Base-by-base conservation (phyloP, 2,329 filamentous ascomycete species). In the Colletotrichum eremochloae region DNA sequence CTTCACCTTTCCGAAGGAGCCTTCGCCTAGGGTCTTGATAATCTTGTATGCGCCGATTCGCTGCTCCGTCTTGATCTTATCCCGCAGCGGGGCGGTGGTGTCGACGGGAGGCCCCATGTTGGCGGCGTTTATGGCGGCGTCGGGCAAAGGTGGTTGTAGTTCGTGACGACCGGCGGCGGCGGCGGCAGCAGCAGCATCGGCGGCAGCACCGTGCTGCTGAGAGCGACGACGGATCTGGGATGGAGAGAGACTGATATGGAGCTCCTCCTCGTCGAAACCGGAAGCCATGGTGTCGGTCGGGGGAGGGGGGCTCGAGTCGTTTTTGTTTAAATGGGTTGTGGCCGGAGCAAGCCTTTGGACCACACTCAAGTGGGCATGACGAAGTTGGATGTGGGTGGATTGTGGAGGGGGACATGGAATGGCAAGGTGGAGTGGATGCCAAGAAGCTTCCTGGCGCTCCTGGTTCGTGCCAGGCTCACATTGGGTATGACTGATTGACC, bases 1-100 rank as follows among this genome's bases (percentile, higher is more conserved):
- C 87, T 98, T 98, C 81, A 99, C 96, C 85, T 99, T 99, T 78
- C 96, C 96, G 81, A 99, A 99, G 3, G 95, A 98, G 58, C 96
- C 96, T 84, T 99, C 96, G 68, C 96, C 96, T 18, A 99, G 88
- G 20, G 96, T 98, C 81, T 92, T 92, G 77, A 97, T 88, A 69
- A 98, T 92, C 78, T 93, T 93, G 86, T 99, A 99, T 82, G 95
- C 94, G 76, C 95, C 95, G 79, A 98, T 91, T 76, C 96, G 91
- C 85, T 96, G 93, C 84, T 93, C 94, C 75, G 91, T 89, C 84
- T 89, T 91, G 84, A 82, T 80, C 79, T 84, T 86, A 70, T 88
- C 81, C 72, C 81, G 80, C 69, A 79, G 77, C 71, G 71, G 71
- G 62, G 67, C 71, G 63, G 67, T 73, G 12, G 63, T 64, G 24